phyloP scores from a whole-genome alignment of 768 basidiomycete genomes.

The Trametes punicea region DNA sequence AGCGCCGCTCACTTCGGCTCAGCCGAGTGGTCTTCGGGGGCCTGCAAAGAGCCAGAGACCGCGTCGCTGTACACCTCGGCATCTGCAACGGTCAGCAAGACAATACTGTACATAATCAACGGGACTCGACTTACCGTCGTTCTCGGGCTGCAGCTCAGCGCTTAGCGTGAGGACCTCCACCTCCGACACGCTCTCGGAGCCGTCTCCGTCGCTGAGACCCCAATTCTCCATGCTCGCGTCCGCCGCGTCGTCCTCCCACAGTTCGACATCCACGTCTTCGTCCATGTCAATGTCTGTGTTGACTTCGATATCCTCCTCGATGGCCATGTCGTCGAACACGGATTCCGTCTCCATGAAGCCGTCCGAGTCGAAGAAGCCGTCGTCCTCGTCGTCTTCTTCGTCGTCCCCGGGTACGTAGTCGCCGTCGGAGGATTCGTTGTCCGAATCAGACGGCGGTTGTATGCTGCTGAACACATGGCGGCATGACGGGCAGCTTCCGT shows the following conservation, averaged over 20 bases:
- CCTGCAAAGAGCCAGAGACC: background rate
- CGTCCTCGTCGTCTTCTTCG: constrained; percentile 43
- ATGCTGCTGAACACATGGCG: constrained; percentile 57
- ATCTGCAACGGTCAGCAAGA: background rate
- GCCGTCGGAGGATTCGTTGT: constrained; percentile 64
- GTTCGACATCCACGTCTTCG: background rate
- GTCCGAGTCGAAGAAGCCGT: constrained; percentile 42
- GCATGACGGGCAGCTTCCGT: constrained; percentile 71
- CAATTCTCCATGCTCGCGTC: constrained; percentile 34
- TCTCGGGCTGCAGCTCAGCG: constrained; percentile 6
- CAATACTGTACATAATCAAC: background rate
- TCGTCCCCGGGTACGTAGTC: constrained; percentile 62
- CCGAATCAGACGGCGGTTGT: constrained; percentile 46
- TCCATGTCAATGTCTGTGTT: constrained; percentile 24
- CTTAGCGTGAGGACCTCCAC: constrained; percentile 17
- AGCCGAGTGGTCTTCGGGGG: background rate
- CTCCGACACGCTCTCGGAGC: constrained; percentile 22
- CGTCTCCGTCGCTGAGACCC: constrained; percentile 38
- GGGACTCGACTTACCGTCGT: constrained; percentile 1
- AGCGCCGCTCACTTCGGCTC: constrained; percentile 1
- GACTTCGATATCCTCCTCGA: constrained; percentile 20
- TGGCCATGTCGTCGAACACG: constrained; percentile 40
- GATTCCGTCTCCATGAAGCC: constrained; percentile 36
- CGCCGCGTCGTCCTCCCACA: constrained; percentile 22
- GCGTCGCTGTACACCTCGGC: constrained; percentile 12